These are phyloP conservation scores for Coprinellus micaceus DNA, from an alignment of 768 basidiomycete species.

Conservation along the genomic window DNA sequence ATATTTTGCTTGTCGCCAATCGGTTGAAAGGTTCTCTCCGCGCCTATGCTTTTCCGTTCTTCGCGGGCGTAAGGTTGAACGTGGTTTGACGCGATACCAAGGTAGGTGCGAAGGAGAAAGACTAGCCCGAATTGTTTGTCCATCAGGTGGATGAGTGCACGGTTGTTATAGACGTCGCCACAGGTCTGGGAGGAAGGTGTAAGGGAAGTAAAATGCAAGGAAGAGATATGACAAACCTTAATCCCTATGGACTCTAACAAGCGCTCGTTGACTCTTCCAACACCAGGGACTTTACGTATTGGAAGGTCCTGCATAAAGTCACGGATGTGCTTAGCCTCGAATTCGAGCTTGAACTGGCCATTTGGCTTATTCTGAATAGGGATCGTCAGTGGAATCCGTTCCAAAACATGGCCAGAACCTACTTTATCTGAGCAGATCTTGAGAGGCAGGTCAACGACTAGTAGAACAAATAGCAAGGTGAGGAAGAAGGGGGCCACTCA, in stretches of 20 bases:
- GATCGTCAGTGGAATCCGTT: constrained; percentile 4
- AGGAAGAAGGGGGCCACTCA: too few relatives aligned
- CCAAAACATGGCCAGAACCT: constrained; percentile 4
- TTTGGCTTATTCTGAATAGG: constrained; percentile 82
- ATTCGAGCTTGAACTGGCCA: constrained; percentile 79
- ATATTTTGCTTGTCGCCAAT: constrained; percentile 64
- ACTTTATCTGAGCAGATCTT: constrained; percentile 94
- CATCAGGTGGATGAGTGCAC: constrained; percentile 73
- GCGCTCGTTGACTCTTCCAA: constrained; percentile 88
- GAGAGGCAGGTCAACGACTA: too few relatives aligned
- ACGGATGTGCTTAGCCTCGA: constrained; percentile 58
- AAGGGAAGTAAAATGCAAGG: neutral
- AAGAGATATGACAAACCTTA: constrained; percentile 45
- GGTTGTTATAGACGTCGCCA: constrained; percentile 79
- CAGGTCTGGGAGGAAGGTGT: constrained; percentile 56
- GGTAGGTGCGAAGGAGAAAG: constrained; percentile 73
- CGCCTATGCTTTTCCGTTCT: constrained; percentile 88
- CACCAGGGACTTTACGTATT: constrained; percentile 84
- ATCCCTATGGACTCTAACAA: constrained; percentile 84
- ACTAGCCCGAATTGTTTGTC: constrained; percentile 82
- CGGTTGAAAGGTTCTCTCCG: constrained; percentile 81
- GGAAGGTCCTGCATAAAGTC: constrained; percentile 78
- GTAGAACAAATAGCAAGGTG: too few relatives aligned
- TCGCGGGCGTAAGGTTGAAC: constrained; percentile 75
- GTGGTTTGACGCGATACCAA: constrained; percentile 83